Evolutionary conservation across 2,329 filamentous ascomycete genomes (phyloP).

Genomic region (Fusarium sp.): DNA sequence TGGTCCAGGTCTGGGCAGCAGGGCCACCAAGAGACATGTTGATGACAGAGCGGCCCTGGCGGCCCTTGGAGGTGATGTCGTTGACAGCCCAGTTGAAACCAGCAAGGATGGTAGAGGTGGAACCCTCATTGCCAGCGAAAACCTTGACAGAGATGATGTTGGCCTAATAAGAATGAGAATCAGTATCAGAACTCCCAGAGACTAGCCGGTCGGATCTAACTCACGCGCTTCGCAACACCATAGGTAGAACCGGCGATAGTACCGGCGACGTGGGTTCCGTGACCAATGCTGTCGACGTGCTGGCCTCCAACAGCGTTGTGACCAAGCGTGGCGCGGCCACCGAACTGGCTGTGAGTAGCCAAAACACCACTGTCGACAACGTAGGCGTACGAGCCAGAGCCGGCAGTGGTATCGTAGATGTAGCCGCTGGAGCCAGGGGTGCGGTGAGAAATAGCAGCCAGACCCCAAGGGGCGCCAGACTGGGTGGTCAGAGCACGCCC

Average conservation of each 20-base stretch:
- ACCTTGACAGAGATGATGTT: conserved; percentile 49
- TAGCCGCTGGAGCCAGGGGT: conserved; percentile 48
- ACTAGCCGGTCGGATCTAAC: background rate
- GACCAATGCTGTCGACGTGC: conserved; percentile 50
- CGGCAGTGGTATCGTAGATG: conserved; percentile 60
- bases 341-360: conserved; percentile 60
- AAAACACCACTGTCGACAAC: conserved; percentile 70
- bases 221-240: conserved; percentile 55
- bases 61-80: conserved; percentile 46
- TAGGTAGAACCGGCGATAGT: conserved; percentile 52
- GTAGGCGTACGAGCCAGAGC: conserved; percentile 63
- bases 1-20: conserved; percentile 49
- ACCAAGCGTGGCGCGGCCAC: conserved; percentile 54
- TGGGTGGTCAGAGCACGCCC: conserved; percentile 42
- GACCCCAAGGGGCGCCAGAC: conserved; percentile 38
- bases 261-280: conserved; percentile 56
- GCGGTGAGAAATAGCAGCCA: conserved; percentile 43
- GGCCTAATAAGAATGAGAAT: conserved; percentile 25
- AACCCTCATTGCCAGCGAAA: conserved; percentile 10
- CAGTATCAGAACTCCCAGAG: background rate
- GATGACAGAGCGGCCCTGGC: conserved; percentile 46
- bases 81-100: conserved; percentile 55
- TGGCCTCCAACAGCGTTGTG: conserved; percentile 50
- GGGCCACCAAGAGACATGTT: conserved; percentile 57
- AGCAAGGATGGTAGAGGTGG: conserved; percentile 49